Evolutionary conservation across 805 yeast species (phyloP).

Genomic region (Maudiozyma saulgeensis): DNA sequence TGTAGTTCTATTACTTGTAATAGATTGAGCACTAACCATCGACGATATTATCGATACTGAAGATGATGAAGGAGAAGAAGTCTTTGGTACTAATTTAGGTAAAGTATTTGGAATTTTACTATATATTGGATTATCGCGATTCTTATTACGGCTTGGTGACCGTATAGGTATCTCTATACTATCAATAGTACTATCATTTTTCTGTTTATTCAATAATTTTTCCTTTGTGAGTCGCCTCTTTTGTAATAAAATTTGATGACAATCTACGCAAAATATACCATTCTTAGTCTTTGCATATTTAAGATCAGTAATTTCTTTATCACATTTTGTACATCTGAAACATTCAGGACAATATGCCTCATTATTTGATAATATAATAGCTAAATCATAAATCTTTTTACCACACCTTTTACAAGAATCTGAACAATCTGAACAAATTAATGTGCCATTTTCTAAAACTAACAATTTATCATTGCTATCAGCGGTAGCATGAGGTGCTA

Average conservation of each 20-base stretch:
- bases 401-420: constrained; percentile 79
- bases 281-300: constrained; percentile 88
- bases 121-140: neutral
- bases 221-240: constrained; percentile 45
- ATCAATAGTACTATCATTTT: neutral
- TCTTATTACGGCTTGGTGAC: neutral
- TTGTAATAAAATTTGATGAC: constrained; percentile 76
- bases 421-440: constrained; percentile 84
- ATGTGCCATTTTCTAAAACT: constrained; percentile 20
- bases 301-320: constrained; percentile 74
- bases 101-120: neutral
- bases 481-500: constrained; percentile 40
- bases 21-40: neutral
- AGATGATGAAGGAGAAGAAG: neutral
- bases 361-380: constrained; percentile 68
- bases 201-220: constrained; percentile 7
- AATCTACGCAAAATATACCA: constrained; percentile 85
- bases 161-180: neutral
- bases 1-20: neutral
- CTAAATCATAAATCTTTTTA: constrained; percentile 83
- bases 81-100: neutral
- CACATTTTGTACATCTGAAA: constrained; percentile 83
- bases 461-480: neutral
- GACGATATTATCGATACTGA: neutral
- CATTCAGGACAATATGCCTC: constrained; percentile 89